Conservation (phyloP, 129 eudicot genomes). For the Erigeron canadensis region DNA sequence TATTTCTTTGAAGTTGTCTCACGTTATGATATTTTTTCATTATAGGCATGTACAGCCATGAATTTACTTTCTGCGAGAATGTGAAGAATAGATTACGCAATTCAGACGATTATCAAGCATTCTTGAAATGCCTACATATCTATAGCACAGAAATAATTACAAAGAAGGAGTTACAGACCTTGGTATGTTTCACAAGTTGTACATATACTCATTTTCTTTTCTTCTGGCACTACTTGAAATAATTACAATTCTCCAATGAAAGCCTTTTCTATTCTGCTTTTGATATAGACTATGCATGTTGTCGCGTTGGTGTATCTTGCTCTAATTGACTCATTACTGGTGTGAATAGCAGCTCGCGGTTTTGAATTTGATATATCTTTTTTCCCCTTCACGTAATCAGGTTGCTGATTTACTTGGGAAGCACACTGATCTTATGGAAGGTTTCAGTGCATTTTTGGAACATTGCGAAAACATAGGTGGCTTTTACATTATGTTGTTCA, state of each 20-base stretch:
- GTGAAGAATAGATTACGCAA: slow-evolving; percentile 83
- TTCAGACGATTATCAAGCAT: slow-evolving; percentile 95
- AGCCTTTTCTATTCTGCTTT: background rate
- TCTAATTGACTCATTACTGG: background rate
- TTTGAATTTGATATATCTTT: slow-evolving; percentile 8
- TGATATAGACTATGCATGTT: background rate
- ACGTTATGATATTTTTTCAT: slow-evolving; percentile 13
- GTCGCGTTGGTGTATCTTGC: slow-evolving; percentile 5
- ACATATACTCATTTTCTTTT: background rate
- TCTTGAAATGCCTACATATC: slow-evolving; percentile 95
- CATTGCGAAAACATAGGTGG: slow-evolving; percentile 88
- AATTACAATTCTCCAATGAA: slow-evolving; percentile 1
- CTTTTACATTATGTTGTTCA: background rate
- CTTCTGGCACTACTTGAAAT: slow-evolving; percentile 8
- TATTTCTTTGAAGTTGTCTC: background rate
- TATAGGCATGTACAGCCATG: slow-evolving; percentile 79
- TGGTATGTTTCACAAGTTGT: slow-evolving; percentile 52
- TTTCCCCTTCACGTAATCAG: slow-evolving; percentile 37
- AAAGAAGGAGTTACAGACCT: slow-evolving; percentile 75
- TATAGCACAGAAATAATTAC: slow-evolving; percentile 97
- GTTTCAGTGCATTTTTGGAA: slow-evolving; percentile 86
- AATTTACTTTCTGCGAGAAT: slow-evolving; percentile 83
- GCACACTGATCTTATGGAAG: slow-evolving; percentile 94
- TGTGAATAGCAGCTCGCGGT: background rate
- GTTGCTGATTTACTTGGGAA: slow-evolving; percentile 94